These are phyloP conservation scores for Zygosaccharomyces lentus DNA, from an alignment of 805 yeast species.

Conservation along the genomic window DNA sequence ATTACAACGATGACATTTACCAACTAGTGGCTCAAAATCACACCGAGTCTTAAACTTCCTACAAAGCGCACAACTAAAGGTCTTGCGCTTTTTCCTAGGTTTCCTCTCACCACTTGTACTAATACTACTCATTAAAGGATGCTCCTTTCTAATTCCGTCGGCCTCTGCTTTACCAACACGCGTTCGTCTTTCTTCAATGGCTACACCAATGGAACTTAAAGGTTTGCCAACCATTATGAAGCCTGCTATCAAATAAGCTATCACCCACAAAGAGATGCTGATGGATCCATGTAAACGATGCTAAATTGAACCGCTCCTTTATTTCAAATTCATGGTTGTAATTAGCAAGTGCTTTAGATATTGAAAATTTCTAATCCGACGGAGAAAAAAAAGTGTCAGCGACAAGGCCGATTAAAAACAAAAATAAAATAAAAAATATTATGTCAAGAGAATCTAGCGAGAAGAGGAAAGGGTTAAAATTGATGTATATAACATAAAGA, in stretches of 20 bases:
- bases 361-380: constrained; percentile 3
- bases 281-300: background rate
- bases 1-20: constrained; percentile 50
- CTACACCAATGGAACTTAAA: background rate
- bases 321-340: background rate
- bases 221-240: background rate
- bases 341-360: background rate
- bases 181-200: background rate
- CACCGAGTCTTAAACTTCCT: constrained; percentile 56
- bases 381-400: constrained; percentile 4
- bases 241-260: background rate
- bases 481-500: background rate
- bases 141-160: background rate
- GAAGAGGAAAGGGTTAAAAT: background rate
- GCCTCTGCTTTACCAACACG: background rate
- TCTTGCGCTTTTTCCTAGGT: constrained; percentile 38
- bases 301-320: background rate
- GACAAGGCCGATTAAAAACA: background rate
- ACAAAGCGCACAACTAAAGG: constrained; percentile 48
- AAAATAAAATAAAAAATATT: background rate
- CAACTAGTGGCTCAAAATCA: constrained; percentile 42
- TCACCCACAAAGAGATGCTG: background rate
- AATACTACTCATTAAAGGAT: background rate
- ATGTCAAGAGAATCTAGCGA: background rate
- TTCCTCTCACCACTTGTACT: constrained; percentile 7